phyloP scores from a whole-genome alignment of 1,284 basidiomycete genomes.

The Bondarzewia mesenterica region DNA sequence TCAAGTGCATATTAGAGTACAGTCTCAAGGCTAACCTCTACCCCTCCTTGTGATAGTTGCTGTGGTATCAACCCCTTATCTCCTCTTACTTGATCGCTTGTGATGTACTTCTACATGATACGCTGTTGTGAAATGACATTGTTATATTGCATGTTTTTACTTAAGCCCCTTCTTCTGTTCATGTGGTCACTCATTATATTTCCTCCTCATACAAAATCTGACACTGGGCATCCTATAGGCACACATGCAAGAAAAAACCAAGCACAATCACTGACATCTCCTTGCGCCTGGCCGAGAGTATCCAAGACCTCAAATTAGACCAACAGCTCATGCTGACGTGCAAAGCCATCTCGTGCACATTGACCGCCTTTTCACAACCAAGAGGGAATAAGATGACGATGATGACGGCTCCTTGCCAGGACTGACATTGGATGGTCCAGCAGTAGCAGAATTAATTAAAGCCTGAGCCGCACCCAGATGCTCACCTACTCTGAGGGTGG shows the following conservation, averaged over 20 bases:
- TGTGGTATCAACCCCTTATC: too few relatives aligned
- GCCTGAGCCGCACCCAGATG: conserved; percentile 1
- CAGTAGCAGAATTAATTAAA: conserved; percentile 8
- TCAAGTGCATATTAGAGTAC: conserved; percentile 10
- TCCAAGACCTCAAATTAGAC: conserved; percentile 85
- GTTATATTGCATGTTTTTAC: too few relatives aligned
- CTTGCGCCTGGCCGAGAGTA: conserved; percentile 78
- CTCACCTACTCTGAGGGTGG: conserved; percentile 23
- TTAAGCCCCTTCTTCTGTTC: too few relatives aligned
- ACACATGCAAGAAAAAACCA: conserved; percentile 84
- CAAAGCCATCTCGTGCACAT: conserved; percentile 73
- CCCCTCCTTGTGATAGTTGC: too few relatives aligned
- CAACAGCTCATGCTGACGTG: conserved; percentile 84
- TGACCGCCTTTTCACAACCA: conserved; percentile 71
- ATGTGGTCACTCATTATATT: too few relatives aligned
- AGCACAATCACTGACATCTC: conserved; percentile 87
- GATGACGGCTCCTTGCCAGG: too few relatives aligned
- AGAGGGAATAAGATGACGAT: too few relatives aligned
- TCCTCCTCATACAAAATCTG: too few relatives aligned
- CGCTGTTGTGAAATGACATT: too few relatives aligned
- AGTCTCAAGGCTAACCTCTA: conserved; percentile 14
- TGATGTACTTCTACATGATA: too few relatives aligned
- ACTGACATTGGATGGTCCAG: background rate
- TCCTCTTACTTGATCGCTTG: too few relatives aligned
- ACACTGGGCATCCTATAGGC: too few relatives aligned